Conservation (phyloP, 192 early-diverging fungal genomes). For the Backusella liffmaniae region DNA sequence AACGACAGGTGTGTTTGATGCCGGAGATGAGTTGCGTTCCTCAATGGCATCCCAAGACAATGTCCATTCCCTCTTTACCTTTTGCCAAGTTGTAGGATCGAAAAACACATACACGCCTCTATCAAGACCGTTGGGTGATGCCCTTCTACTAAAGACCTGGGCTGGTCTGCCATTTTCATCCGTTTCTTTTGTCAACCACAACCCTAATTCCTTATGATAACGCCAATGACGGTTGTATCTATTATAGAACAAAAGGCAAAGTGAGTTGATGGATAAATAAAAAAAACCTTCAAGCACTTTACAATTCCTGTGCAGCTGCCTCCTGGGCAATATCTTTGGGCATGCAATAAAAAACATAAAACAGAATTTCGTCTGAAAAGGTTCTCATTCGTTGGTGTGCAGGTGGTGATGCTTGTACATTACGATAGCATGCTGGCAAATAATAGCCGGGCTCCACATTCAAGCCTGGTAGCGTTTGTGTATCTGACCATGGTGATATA, state of each 20-base stretch:
- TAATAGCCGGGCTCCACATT: constrained; percentile 81
- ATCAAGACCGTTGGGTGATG: constrained; percentile 59
- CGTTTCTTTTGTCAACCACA: constrained; percentile 90
- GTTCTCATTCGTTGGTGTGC: constrained; percentile 69
- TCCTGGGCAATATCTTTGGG: constrained; percentile 93
- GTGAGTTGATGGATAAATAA: background rate
- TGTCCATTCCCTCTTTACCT: constrained; percentile 87
- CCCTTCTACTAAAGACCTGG: constrained; percentile 49
- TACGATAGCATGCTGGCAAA: constrained; percentile 82
- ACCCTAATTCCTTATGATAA: constrained; percentile 90
- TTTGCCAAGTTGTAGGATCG: constrained; percentile 87
- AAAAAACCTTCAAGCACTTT: constrained; percentile 8
- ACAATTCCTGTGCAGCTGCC: constrained; percentile 91
- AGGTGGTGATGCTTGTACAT: constrained; percentile 66
- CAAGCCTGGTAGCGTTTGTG: constrained; percentile 55
- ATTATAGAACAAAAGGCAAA: background rate
- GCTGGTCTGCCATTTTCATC: constrained; percentile 49
- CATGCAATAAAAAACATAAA: constrained; percentile 97
- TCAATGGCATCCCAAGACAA: constrained; percentile 88
- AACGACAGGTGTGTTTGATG: background rate
- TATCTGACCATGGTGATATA: constrained; percentile 87
- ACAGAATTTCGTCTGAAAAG: constrained; percentile 90
- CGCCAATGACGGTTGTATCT: constrained; percentile 89
- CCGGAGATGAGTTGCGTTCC: constrained; percentile 56
- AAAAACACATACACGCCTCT: constrained; percentile 90